Evolutionary conservation across 1,284 basidiomycete genomes (phyloP), one percentile per base, ranked within the genome.

Genomic region (Cerioporus squamosus): DNA sequence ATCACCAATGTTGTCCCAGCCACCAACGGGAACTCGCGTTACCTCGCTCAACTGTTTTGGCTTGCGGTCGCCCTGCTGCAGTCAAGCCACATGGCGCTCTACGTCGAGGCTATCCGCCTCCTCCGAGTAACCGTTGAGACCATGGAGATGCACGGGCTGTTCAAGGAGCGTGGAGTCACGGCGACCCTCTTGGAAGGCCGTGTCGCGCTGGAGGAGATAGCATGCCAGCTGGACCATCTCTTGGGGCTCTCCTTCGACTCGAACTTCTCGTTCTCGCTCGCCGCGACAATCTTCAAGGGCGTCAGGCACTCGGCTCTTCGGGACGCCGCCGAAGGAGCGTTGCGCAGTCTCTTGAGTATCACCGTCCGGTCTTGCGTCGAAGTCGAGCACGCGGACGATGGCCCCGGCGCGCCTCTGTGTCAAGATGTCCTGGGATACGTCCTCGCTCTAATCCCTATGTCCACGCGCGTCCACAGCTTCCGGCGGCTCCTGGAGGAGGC

Each of bases 211-310:
- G 86, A 88, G 64, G 87, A 90, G n/a, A 81, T 87, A 12, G 84
- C 87, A 0, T 77, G 79, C 47, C 89, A 93, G 71, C 79, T 95
- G 38, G 93, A 95, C 66, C 81, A 87, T 44, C 74, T 91, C 43
- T 79, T 91, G 15, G 84, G 86, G 23, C 75, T 96, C 26, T 92
- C 90, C 1, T 95, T 95, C 74, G 88, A 91, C 42, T 80, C 83
- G 1, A 89, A 81, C 71, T 90, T 94, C 72, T 91, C 90, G 14
- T 93, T 95, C 72, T 88, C 91, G 6, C 76, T 96, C 14, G 87
- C 93, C 0, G 81, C 91, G 0, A 83, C 93, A 62, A 84, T 96
- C 55, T 93, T 94, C 81, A 94, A 95, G 70, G 94, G 94, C 22
- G 75, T 94, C 53, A 86, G 94, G 38, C 86, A 90, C 66, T 80